Percentiles rank a stretch among this genome's conserved stretches.
Conservation (phyloP, 1,139 yeast genomes). For the Kurtzmaniella quercitrusa region DNA sequence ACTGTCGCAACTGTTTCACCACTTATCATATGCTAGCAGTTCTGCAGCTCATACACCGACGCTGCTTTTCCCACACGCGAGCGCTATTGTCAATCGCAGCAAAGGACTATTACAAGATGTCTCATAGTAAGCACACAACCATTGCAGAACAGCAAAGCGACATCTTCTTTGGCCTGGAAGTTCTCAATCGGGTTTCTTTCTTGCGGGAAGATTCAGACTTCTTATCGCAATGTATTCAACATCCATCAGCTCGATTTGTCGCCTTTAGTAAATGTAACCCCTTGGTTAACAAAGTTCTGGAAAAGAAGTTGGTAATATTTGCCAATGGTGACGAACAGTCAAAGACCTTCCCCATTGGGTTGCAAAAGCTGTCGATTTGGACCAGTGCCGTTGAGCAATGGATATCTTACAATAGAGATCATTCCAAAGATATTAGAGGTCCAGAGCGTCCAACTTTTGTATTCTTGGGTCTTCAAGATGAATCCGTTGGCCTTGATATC, state of each 20-base stretch:
- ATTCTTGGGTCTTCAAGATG: conserved; percentile 68
- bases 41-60: not conserved
- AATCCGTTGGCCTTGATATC: conserved; percentile 37
- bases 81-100: not conserved
- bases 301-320: conserved; percentile 28
- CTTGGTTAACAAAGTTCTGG: conserved; percentile 27
- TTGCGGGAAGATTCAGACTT: conserved; percentile 65
- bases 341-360: conserved; percentile 12
- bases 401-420: conserved; percentile 32
- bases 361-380: conserved; percentile 21
- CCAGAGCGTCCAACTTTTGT: conserved; percentile 43
- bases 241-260: conserved; percentile 53
- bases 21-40: not conserved
- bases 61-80: not conserved
- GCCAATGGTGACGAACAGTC: conserved; percentile 33
- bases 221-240: conserved; percentile 48
- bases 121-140: conserved; percentile 12
- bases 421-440: conserved; percentile 29
- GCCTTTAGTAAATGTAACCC: conserved; percentile 42
- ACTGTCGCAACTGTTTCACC: not conserved
- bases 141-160: conserved; percentile 25
- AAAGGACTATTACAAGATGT: conserved; percentile 11
- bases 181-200: conserved; percentile 76
- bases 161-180: conserved; percentile 50
- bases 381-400: conserved; percentile 19